Conservation (phyloP, 257 asterid genomes). For the Solanum pinnatisectum region DNA sequence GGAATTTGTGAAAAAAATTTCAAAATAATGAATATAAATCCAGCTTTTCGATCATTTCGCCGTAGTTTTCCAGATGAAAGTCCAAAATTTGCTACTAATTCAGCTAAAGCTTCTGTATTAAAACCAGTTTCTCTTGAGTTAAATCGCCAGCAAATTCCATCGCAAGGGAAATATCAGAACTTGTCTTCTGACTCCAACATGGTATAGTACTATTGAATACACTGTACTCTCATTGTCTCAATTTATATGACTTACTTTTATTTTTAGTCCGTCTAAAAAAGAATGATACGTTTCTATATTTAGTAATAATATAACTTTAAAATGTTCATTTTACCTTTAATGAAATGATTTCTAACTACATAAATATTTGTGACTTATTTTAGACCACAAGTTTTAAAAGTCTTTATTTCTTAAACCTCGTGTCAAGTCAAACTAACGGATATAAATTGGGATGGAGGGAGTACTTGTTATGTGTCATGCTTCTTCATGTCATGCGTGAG, state of each 20-base stretch:
- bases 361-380: rapidly evolving
- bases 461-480: not conserved
- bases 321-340: no score
- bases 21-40: not conserved
- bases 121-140: not conserved
- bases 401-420: no score
- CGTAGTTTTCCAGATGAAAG: not conserved
- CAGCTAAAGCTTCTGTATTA: not conserved
- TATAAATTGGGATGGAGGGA: no score
- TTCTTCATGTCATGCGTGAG: not conserved
- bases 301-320: no score
- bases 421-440: no score
- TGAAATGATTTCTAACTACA: no score
- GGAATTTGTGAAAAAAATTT: not conserved
- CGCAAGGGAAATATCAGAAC: not conserved
- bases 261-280: no score
- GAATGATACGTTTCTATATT: no score
- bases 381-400: rapidly evolving
- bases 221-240: rapidly evolving
- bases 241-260: rapidly evolving
- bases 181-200: not conserved
- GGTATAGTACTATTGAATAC: not conserved
- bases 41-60: not conserved
- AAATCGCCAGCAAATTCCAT: not conserved
- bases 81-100: not conserved